Conservation (phyloP, 768 basidiomycete genomes). For the Tricholoma saponaceum region DNA sequence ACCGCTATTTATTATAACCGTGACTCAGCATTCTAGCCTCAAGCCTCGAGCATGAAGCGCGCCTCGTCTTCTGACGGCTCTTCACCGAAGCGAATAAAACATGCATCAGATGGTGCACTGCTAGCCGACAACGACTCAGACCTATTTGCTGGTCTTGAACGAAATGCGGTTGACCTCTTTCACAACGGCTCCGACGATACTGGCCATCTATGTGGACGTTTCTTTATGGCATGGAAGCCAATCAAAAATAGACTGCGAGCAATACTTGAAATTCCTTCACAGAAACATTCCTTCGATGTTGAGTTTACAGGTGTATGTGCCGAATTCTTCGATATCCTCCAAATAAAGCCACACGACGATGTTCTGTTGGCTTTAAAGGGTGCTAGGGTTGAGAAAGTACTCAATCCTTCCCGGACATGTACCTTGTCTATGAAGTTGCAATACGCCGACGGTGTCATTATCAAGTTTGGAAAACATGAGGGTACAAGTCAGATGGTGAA, state of each 20-base stretch:
- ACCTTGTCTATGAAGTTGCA: slow-evolving; percentile 37
- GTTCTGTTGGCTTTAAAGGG: slow-evolving; percentile 48
- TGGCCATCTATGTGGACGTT: slow-evolving; percentile 36
- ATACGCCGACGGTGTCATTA: slow-evolving; percentile 38
- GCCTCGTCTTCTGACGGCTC: not conserved
- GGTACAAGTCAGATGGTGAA: slow-evolving; percentile 26
- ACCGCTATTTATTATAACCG: too few species aligned
- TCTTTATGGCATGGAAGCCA: slow-evolving; percentile 43
- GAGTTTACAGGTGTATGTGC: slow-evolving; percentile 29
- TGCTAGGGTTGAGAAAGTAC: slow-evolving; percentile 25
- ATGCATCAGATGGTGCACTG: slow-evolving; percentile 1
- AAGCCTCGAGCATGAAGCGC: slow-evolving; percentile 6
- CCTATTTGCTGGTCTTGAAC: slow-evolving; percentile 15
- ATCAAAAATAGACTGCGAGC: slow-evolving; percentile 25
- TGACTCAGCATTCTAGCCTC: not conserved
- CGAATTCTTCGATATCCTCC: slow-evolving; percentile 29
- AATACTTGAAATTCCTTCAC: slow-evolving; percentile 23
- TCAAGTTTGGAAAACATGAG: slow-evolving; percentile 32
- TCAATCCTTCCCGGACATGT: slow-evolving; percentile 21
- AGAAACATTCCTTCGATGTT: slow-evolving; percentile 33
- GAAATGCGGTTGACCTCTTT: slow-evolving; percentile 28
- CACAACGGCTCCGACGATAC: slow-evolving; percentile 23
- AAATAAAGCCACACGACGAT: slow-evolving; percentile 37
- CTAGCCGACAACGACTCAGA: slow-evolving; percentile 19
- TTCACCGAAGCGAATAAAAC: slow-evolving; percentile 6